These are phyloP conservation scores for Podospora pseudopauciseta DNA, from an alignment of 495 filamentous ascomycete species.

Conservation along the genomic window DNA sequence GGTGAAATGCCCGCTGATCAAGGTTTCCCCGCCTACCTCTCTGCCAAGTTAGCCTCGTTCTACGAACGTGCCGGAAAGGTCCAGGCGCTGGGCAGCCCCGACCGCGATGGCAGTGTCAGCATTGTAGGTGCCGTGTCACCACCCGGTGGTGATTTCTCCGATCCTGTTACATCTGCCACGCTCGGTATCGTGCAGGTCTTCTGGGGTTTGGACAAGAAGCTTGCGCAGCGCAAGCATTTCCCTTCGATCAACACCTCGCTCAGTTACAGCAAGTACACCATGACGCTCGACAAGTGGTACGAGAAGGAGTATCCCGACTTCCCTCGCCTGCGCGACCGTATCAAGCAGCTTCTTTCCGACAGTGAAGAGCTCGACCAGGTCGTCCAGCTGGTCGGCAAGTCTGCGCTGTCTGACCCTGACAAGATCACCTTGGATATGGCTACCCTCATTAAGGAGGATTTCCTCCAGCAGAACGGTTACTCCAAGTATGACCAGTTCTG, in stretches of 20 bases:
- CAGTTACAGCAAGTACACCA: slow-evolving; percentile 97
- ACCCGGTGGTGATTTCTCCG: slow-evolving; percentile 97
- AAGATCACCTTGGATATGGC: slow-evolving; percentile 98
- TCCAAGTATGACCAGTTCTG: slow-evolving; percentile 99
- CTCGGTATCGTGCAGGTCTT: slow-evolving; percentile 98
- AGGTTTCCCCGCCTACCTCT: slow-evolving; percentile 96
- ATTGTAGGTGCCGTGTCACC: slow-evolving; percentile 98
- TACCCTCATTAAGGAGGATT: slow-evolving; percentile 93
- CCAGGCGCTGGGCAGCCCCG: slow-evolving; percentile 78
- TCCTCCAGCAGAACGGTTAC: slow-evolving; percentile 99
- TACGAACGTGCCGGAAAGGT: slow-evolving; percentile 96
- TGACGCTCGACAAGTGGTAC: slow-evolving; percentile 84
- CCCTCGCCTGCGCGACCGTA: slow-evolving; percentile 84
- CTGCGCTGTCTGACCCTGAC: slow-evolving; percentile 89
- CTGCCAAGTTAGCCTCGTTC: slow-evolving; percentile 95
- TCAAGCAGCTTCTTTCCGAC: slow-evolving; percentile 86
- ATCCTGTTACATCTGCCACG: slow-evolving; percentile 92
- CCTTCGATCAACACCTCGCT: slow-evolving; percentile 94
- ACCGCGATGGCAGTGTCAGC: slow-evolving; percentile 85
- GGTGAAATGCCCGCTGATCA: slow-evolving; percentile 99
- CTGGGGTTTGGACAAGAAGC: slow-evolving; percentile 99
- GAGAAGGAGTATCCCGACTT: slow-evolving; percentile 90
- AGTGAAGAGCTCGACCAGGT: slow-evolving; percentile 98
- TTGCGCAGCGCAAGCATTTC: slow-evolving; percentile 98
- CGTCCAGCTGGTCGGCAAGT: slow-evolving; percentile 97